phyloP scores from a whole-genome alignment of 495 filamentous ascomycete genomes.

The Chaetomium tenue region DNA sequence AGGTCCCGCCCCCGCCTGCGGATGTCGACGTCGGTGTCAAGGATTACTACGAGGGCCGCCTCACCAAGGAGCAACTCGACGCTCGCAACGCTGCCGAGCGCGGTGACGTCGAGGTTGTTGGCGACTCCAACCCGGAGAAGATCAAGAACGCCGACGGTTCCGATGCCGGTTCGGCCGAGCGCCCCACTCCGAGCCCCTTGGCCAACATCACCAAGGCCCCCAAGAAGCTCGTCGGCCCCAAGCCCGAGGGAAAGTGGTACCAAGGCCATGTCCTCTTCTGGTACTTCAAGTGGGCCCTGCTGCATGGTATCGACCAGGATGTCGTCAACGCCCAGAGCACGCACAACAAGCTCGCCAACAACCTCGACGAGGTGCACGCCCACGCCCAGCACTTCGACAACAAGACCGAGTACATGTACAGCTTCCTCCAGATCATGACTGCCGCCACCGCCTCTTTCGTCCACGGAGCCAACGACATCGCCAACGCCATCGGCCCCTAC shows the following conservation, averaged over 20 bases:
- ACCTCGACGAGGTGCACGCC: conserved; percentile 57
- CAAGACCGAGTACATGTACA: conserved; percentile 72
- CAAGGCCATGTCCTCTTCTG: conserved; percentile 43
- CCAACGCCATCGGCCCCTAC: conserved; percentile 72
- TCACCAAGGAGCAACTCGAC: conserved; percentile 49
- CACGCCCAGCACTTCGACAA: conserved; percentile 69
- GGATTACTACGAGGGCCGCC: conserved; percentile 55
- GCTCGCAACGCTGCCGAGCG: conserved; percentile 28
- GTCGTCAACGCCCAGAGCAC: conserved; percentile 48
- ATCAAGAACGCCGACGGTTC: conserved; percentile 21
- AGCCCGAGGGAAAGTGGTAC: conserved; percentile 42
- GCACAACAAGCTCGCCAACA: conserved; percentile 40
- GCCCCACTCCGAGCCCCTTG: conserved; percentile 6
- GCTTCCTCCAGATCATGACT: conserved; percentile 70
- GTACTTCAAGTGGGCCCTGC: conserved; percentile 47
- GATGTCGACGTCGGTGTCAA: conserved; percentile 39
- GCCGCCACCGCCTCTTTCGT: conserved; percentile 73
- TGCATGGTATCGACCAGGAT: conserved; percentile 62
- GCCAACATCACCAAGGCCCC: conserved; percentile 8
- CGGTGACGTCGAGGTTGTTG: conserved; percentile 24
- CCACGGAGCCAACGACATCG: conserved; percentile 77
- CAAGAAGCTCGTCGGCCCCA: conserved; percentile 37
- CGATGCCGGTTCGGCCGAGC: conserved; percentile 2
- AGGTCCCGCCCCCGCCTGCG: conserved; percentile 49
- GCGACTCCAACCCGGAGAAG: background rate